A percentile compares a stretch with the other conserved stretches of the same genome.
Evolutionary conservation across 1,139 yeast genomes (phyloP).

Genomic region (Nadsonia starkeyi-henricii): DNA sequence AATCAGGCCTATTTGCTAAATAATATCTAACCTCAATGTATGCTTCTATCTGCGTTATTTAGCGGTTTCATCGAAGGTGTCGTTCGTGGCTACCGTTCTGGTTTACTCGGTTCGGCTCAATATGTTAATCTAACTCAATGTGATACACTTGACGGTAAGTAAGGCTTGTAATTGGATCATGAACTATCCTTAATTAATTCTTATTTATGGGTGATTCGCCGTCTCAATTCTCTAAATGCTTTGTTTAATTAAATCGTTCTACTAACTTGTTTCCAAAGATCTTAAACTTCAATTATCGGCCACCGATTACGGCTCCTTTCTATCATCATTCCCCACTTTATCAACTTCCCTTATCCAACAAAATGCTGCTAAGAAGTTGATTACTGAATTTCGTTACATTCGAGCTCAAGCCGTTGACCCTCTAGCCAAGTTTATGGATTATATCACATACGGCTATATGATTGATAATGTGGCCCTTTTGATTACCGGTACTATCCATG

Average conservation of each 20-base stretch:
- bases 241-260: too few relatives aligned
- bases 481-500: constrained; percentile 95
- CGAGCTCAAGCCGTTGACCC: constrained; percentile 75
- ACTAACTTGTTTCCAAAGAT: constrained; percentile 28
- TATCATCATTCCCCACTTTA: constrained; percentile 66
- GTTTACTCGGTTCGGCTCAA: constrained; percentile 61
- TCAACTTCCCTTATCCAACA: constrained; percentile 77
- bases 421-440: constrained; percentile 72
- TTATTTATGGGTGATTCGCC: too few relatives aligned
- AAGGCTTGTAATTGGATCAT: neutral
- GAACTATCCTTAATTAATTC: too few relatives aligned
- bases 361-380: constrained; percentile 58
- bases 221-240: too few relatives aligned
- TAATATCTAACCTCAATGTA: neutral
- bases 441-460: constrained; percentile 91
- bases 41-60: neutral
- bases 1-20: too few relatives aligned
- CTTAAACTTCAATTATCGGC: constrained; percentile 85
- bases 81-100: constrained; percentile 86
- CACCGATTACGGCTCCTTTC: constrained; percentile 87
- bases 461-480: constrained; percentile 91
- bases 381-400: constrained; percentile 73
- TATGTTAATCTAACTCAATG: constrained; percentile 91
- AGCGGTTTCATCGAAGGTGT: constrained; percentile 87
- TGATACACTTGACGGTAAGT: constrained; percentile 56